Evolutionary conservation across 306 rosid genomes (phyloP).

Genomic region (Abrus precatorius): DNA sequence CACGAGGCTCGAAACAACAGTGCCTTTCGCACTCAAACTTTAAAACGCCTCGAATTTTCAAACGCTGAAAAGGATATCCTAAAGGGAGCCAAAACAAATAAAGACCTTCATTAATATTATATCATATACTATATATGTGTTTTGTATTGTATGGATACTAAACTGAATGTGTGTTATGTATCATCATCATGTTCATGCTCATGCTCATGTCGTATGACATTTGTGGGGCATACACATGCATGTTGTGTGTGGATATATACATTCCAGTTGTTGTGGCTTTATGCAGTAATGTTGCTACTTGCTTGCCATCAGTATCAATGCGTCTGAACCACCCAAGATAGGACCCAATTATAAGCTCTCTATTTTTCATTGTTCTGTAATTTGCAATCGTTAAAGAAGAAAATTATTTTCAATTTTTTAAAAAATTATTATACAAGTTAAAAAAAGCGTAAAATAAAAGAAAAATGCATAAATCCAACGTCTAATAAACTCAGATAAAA

Average conservation of each 20-base stretch:
- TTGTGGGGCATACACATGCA: neutral
- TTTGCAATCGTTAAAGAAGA: too few species aligned
- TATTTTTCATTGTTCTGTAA: too few species aligned
- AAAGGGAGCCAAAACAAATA: constrained; percentile 27
- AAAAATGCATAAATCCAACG: too few species aligned
- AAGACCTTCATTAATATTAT: neutral
- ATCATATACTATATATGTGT: neutral
- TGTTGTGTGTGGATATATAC: neutral
- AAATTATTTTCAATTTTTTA: too few species aligned
- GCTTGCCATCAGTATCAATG: neutral
- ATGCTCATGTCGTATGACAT: neutral
- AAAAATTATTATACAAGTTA: too few species aligned
- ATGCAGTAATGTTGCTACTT: neutral
- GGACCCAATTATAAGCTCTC: too few species aligned
- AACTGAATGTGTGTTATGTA: neutral
- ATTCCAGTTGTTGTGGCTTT: neutral
- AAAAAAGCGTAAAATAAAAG: too few species aligned
- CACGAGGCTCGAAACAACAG: constrained; percentile 60
- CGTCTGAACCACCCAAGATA: neutral
- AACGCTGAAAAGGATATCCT: constrained; percentile 53
- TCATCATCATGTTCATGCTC: neutral
- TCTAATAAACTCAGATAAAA: too few species aligned
- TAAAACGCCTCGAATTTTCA: constrained; percentile 54
- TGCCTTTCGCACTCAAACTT: constrained; percentile 57
- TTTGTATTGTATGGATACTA: neutral